Percentiles rank a stretch among this genome's conserved stretches.
Evolutionary conservation across 2,329 filamentous ascomycete genomes (phyloP).

Genomic region (Penicillium sp.): DNA sequence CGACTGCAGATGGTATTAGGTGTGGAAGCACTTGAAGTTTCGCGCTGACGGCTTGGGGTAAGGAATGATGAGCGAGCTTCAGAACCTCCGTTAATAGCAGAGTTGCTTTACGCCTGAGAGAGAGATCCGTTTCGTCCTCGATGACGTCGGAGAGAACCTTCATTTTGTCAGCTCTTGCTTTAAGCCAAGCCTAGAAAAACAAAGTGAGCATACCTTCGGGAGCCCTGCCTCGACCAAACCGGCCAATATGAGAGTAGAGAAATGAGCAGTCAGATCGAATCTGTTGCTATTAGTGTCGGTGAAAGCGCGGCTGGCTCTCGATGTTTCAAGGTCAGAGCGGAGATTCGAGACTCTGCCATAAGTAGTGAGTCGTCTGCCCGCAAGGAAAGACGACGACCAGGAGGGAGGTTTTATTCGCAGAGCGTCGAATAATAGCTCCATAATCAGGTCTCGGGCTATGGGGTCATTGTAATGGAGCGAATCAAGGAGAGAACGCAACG

Average conservation of each 20-base stretch:
- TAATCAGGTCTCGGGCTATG: slow-evolving; percentile 67
- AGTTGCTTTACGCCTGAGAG: slow-evolving; percentile 81
- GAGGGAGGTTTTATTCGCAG: slow-evolving; percentile 88
- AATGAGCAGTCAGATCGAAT: slow-evolving; percentile 84
- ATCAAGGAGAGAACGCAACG: slow-evolving; percentile 75
- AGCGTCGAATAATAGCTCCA: slow-evolving; percentile 81
- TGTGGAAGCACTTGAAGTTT: slow-evolving; percentile 85
- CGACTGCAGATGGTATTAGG: slow-evolving; percentile 72
- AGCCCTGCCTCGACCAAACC: slow-evolving; percentile 81
- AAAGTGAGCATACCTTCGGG: slow-evolving; percentile 44
- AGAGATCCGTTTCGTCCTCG: slow-evolving; percentile 47
- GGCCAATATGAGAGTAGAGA: slow-evolving; percentile 82
- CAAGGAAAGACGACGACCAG: slow-evolving; percentile 94
- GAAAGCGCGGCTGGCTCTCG: slow-evolving; percentile 49
- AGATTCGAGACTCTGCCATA: slow-evolving; percentile 92
- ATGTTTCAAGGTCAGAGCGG: slow-evolving; percentile 57
- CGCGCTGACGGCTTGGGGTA: slow-evolving; percentile 78
- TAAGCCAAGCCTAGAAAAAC: not conserved
- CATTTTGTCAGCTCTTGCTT: slow-evolving; percentile 16
- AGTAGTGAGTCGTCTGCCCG: slow-evolving; percentile 86
- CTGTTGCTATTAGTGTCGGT: slow-evolving; percentile 66
- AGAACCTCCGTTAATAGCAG: slow-evolving; percentile 87
- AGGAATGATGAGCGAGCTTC: slow-evolving; percentile 79
- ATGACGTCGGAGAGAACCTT: slow-evolving; percentile 49
- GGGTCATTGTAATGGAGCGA: slow-evolving; percentile 59